phyloP scores from a whole-genome alignment of 1,284 basidiomycete species.

The Apiotrichum brassicae region DNA sequence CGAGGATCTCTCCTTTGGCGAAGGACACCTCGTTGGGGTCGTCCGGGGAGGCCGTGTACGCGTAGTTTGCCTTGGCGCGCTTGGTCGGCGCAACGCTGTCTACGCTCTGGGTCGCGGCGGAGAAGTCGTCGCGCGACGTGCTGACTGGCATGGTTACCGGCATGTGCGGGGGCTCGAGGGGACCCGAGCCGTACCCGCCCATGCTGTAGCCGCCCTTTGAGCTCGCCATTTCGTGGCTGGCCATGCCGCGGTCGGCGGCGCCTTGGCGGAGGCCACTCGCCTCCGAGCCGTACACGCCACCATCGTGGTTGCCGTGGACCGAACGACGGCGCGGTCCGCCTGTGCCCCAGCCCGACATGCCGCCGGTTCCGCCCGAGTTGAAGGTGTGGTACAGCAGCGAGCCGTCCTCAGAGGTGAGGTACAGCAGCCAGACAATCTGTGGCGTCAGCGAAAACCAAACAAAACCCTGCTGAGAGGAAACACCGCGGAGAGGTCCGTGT shows the following conservation, averaged over 20 bases:
- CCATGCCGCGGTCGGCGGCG: slow-evolving; percentile 25
- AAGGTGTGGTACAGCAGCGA: slow-evolving; percentile 74
- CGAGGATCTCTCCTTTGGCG: slow-evolving; percentile 84
- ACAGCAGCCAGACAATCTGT: slow-evolving; percentile 88
- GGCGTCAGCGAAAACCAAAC: too few species aligned
- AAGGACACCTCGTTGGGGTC: slow-evolving; percentile 97
- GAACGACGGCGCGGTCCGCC: slow-evolving; percentile 28
- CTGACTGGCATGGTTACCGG: background rate
- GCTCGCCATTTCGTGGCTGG: slow-evolving; percentile 19
- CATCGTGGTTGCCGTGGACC: slow-evolving; percentile 10
- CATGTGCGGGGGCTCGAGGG: background rate
- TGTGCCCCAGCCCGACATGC: slow-evolving; percentile 62
- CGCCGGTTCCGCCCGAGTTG: slow-evolving; percentile 78
- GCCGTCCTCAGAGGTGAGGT: slow-evolving; percentile 93
- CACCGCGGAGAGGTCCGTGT: background rate
- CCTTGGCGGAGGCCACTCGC: slow-evolving; percentile 13
- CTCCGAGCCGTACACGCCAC: slow-evolving; percentile 13
- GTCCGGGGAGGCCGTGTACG: slow-evolving; percentile 83
- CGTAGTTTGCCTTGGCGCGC: slow-evolving; percentile 37
- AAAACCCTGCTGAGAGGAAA: too few species aligned
- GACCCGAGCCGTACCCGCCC: background rate
- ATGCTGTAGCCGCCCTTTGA: slow-evolving; percentile 22
- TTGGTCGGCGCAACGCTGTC: slow-evolving; percentile 6
- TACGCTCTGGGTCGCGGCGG: slow-evolving; percentile 3
- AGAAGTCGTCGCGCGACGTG: slow-evolving; percentile 8